Base-by-base conservation (phyloP, 164 flowering plant genomes). In the Kalanchoe fedtschenkoi region DNA sequence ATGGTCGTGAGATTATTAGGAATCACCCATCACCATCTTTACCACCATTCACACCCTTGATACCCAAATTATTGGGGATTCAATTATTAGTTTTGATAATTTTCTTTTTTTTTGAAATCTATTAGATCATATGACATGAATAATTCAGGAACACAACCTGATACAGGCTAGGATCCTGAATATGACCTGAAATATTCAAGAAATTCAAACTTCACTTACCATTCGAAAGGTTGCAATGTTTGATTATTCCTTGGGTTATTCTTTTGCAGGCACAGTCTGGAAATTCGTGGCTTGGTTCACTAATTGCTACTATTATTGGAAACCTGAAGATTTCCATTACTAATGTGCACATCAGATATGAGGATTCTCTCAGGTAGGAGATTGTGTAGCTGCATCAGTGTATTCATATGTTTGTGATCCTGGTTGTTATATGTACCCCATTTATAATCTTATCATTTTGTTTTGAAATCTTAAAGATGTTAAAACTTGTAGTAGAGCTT, bases 281-380 rank as follows among this genome's bases (percentile, higher is more conserved):
- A 70, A 95, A 79, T 80, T 91, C 99, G 60, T 95, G 99, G 99
- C 70, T 95, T 53, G 89, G 95, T 62, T 95, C 99, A 68, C 75
- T 95, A 9, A 84, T 95, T 69, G 81, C 85, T 68, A 95, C 91
- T 3, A 80, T 91, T 38, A 88, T 95, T 71, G 99, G 99, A 69
- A 95, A 95, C 71, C 89, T 95, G 44, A 95, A 95, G 77, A 82
- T 95, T 53, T 72, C 97, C 38, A 91, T 95, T 46, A 91, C 84
- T 80, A 95, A 95, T 79, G 95, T 95, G 39, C 99, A 95, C 78
- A 71, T 95, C 60, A 85, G 97, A 95, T 91, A 91, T 69, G 99
- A 95, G 75, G 99, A 95, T 72, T 72, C 82, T 46, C 68, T 72
- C 66, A 95, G 96, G 99, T 93, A 62, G 33, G 80, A 63, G 26